Base-by-base conservation (phyloP, 2,329 filamentous ascomycete species). In the Calonectria pseudoreteaudii region DNA sequence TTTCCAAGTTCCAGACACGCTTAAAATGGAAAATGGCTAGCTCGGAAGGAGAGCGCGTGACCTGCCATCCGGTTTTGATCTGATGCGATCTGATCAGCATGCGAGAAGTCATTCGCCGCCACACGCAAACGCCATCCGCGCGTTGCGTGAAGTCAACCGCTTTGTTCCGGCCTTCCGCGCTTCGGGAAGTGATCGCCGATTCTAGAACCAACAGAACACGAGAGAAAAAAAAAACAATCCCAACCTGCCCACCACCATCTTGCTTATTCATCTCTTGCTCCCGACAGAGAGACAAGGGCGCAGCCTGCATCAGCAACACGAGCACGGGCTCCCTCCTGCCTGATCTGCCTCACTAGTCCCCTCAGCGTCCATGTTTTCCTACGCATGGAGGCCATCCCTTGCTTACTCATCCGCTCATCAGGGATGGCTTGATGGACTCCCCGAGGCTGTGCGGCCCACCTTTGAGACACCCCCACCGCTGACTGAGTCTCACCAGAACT, bases 21-120 rank as follows among this genome's bases (percentile, higher is more conserved):
- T 65, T 65, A 65, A 47, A 34, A 47, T 44, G 41, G 60, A 65
- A 65, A 26, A 65, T 41, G 26, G 18, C 60, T 65, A 65, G 26
- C 38, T 41, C 44, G 26, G 26, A 65, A 49, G 60, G 60, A 28
- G 41, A 30, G 20, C 60, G 41, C 60, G 41, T 49, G 60, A 49
- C 38, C 26, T 47, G 60, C 60, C 38, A 31, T 65, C 60, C 38
- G 16, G 23, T 56, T 13, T 56, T 56, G 52, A 56, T 62, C 56
- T 53, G 23, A 18, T 53, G 8, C 50, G 23, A 28, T 31, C 50
- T 62, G 31, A 38, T 62, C 56, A 38, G 20, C 23, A 49, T 49
- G 30, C 60, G 41, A 65, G 23, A 62, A 49, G 30, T 26, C 41
- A 31, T 18, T 47, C 28, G 60, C 20, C 41, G 38, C 38, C 38